Percentiles rank a stretch among this genome's conserved stretches.
Conservation (phyloP, 139 green algal genomes). For the Chlamydomonas sp. region DNA sequence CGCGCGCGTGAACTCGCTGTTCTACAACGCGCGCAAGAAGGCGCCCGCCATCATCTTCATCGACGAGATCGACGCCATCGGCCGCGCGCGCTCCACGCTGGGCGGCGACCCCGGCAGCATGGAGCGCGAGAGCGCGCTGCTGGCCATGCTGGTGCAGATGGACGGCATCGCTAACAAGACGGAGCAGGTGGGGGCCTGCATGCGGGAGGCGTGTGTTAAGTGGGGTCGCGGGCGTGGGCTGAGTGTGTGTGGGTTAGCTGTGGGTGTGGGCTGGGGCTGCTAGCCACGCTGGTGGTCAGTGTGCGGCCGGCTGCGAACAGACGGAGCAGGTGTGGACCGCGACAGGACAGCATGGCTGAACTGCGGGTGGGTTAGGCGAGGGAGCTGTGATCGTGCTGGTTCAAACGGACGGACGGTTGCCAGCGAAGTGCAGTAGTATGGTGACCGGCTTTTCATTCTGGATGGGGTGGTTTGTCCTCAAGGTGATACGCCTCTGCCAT, state of each 20-base stretch:
- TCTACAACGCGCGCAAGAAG: constrained; percentile 57
- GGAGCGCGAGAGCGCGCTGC: constrained; percentile 71
- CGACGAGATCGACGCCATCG: constrained; percentile 96
- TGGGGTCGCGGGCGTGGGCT: not conserved
- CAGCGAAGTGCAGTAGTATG: too few relatives aligned
- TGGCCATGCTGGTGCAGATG: constrained; percentile 73
- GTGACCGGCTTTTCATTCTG: too few relatives aligned
- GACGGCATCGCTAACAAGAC: constrained; percentile 67
- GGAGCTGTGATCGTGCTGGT: too few relatives aligned
- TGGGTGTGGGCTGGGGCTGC: not conserved
- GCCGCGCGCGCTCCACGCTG: constrained; percentile 40
- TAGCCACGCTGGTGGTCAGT: too few relatives aligned
- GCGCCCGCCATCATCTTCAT: constrained; percentile 99
- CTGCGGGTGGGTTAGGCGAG: too few relatives aligned
- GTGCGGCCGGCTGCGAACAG: too few relatives aligned
- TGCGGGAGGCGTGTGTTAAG: not conserved
- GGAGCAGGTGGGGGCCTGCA: constrained; percentile 43
- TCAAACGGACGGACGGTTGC: too few relatives aligned
- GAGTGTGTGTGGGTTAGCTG: not conserved
- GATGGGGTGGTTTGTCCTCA: not conserved
- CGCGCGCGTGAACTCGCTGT: constrained; percentile 68
- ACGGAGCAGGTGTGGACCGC: too few relatives aligned
- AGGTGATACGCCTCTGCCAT: not conserved
- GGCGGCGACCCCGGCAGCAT: constrained; percentile 61
- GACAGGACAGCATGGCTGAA: too few relatives aligned